Conservation (phyloP, 257 asterid genomes). For the Haberlea rhodopensis region DNA sequence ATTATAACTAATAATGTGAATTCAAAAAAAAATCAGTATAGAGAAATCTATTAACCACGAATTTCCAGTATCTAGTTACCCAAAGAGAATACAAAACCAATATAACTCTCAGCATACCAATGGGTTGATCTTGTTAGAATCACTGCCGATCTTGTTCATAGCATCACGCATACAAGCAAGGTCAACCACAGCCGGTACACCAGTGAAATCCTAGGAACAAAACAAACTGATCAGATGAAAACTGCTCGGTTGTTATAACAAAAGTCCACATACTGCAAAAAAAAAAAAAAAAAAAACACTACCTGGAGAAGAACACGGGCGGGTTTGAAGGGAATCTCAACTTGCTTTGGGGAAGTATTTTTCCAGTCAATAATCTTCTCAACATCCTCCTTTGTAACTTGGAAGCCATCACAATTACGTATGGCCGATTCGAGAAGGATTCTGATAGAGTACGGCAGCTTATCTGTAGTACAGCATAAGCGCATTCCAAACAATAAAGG, state of each 20-base stretch:
- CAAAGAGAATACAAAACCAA: slow-evolving; percentile 11
- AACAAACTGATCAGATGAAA: slow-evolving; percentile 27
- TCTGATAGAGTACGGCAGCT: slow-evolving; percentile 87
- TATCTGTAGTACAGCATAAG: slow-evolving; percentile 47
- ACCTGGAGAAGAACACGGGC: slow-evolving; percentile 97
- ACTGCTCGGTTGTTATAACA: slow-evolving; percentile 1
- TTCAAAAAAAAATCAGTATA: neutral
- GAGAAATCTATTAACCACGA: neutral
- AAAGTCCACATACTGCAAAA: slow-evolving; percentile 4
- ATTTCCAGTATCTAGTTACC: slow-evolving; percentile 15
- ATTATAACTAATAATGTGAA: no score
- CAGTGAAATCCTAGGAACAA: slow-evolving; percentile 79
- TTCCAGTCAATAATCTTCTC: slow-evolving; percentile 96
- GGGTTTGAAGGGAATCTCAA: slow-evolving; percentile 96
- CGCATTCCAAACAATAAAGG: slow-evolving; percentile 16
- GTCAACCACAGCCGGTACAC: slow-evolving; percentile 96
- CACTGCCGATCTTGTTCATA: slow-evolving; percentile 90
- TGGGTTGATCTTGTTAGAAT: slow-evolving; percentile 93
- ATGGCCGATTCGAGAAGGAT: slow-evolving; percentile 93
- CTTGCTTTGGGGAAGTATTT: slow-evolving; percentile 74
- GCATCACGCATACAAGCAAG: slow-evolving; percentile 99
- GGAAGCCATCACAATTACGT: slow-evolving; percentile 94
- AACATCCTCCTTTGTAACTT: slow-evolving; percentile 83
- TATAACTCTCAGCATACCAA: slow-evolving; percentile 50
- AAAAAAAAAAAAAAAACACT: slow-evolving; percentile 29